These are phyloP conservation scores for Aphanoascus verrucosus DNA, from an alignment of 2,329 filamentous ascomycete species.

Conservation along the genomic window DNA sequence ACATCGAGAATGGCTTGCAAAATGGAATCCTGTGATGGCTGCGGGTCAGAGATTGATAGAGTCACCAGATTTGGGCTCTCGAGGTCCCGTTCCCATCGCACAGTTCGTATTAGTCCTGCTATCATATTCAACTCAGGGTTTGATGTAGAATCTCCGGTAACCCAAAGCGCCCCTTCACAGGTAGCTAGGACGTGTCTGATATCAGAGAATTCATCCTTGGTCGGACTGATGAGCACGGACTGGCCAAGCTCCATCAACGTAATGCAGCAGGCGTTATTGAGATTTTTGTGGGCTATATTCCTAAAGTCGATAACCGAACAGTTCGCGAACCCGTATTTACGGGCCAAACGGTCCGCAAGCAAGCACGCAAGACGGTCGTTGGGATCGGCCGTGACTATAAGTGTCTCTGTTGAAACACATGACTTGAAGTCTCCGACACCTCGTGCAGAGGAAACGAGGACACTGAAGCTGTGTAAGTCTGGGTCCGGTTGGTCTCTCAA, in stretches of 20 bases:
- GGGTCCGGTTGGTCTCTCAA: constrained; percentile 12
- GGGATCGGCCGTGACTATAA: neutral
- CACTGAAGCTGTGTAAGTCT: constrained; percentile 16
- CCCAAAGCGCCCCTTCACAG: constrained; percentile 25
- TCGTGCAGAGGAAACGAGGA: constrained; percentile 16
- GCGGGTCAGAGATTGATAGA: constrained; percentile 18
- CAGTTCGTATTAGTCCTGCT: constrained; percentile 26
- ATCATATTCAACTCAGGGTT: constrained; percentile 25
- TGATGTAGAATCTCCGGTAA: constrained; percentile 23
- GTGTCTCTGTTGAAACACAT: neutral
- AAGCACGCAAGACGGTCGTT: neutral
- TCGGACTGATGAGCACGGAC: constrained; percentile 18
- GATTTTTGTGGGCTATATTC: constrained; percentile 16
- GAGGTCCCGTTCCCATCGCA: constrained; percentile 28
- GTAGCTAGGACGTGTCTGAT: constrained; percentile 22
- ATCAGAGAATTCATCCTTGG: constrained; percentile 19
- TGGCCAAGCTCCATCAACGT: constrained; percentile 18
- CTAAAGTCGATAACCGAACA: constrained; percentile 16
- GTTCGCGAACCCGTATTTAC: constrained; percentile 6
- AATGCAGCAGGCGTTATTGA: constrained; percentile 18
- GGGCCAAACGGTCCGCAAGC: constrained; percentile 6
- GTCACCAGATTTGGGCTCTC: constrained; percentile 22
- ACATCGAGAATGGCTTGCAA: constrained; percentile 14
- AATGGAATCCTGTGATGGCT: constrained; percentile 4
- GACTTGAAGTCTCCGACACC: constrained; percentile 3